Evolutionary conservation across 768 basidiomycete genomes (phyloP), one percentile per base, ranked within the genome.

Genomic region (Lepiota brunneoincarnata): DNA sequence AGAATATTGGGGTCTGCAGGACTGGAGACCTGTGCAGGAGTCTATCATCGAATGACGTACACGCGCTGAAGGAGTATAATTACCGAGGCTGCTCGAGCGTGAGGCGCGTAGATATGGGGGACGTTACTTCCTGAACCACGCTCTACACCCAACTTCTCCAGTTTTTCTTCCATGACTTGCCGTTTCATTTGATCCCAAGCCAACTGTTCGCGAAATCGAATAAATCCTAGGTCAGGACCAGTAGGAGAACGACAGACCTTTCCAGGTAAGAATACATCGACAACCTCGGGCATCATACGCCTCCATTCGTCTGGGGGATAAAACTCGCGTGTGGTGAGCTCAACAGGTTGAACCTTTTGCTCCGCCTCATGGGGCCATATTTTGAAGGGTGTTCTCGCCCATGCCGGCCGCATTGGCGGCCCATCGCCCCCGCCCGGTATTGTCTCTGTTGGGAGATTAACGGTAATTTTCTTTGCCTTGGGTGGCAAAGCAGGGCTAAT

Each of bases 1-100:
- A 93, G 74, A 20, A 93, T 69, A 17, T 88, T 87, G 24, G 91
- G 91, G 64, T 93, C 91, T 3, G 91, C 91, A 24, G 91, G 90
- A n/a, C 90, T 92, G 1, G 91, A 93, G 69, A 93, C 89, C 91
- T 93, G 63, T 14, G 24, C 41, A 34, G 23, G 24, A 48, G 40
- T n/a, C n/a, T n/a, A 38, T 44, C 35, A 38, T 38, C 44, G 43
- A 41, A 43, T 31, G 47, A 46, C 56, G 42, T 40, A 61, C 61
- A 68, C 61, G 64, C 64, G 61, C 58, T 46, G 38, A 57, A 49
- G 61, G 43, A 55, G 43, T 60, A 50, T 61, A 82, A 84, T 60
- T 67, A 93, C 91, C 59, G 91, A 93, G 51, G 90, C 87, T 55
- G 91, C 89, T 56, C 91, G 83, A 43, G 84, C 86, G 67, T 91